Percentiles rank a stretch among this genome's conserved stretches.
These are phyloP conservation scores for Microbotryum intermedium DNA, from an alignment of 1,284 basidiomycete species.

Conservation along the genomic window DNA sequence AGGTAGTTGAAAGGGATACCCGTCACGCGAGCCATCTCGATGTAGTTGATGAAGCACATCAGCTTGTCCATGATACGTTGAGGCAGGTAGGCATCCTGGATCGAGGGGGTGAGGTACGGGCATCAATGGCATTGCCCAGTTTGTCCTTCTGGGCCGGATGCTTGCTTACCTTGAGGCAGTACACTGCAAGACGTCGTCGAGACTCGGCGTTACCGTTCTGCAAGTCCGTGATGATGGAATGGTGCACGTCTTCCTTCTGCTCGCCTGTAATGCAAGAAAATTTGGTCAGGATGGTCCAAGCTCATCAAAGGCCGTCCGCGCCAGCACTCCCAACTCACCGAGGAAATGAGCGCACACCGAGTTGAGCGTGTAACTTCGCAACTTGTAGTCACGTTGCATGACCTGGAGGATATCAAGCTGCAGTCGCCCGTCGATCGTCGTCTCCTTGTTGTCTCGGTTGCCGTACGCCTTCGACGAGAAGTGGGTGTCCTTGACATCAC, in stretches of 20 bases:
- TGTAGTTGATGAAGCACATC: constrained; percentile 96
- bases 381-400: constrained; percentile 93
- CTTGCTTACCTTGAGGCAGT: constrained; percentile 74
- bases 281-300: neutral
- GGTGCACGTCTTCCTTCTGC: constrained; percentile 94
- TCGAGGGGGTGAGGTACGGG: neutral
- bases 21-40: constrained; percentile 90
- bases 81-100: constrained; percentile 89
- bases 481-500: constrained; percentile 79
- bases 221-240: constrained; percentile 90
- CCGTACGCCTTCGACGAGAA: constrained; percentile 95
- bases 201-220: constrained; percentile 92
- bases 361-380: constrained; percentile 89
- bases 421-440: constrained; percentile 74
- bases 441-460: constrained; percentile 88
- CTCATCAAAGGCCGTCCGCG: neutral
- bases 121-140: neutral
- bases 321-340: constrained; percentile 36
- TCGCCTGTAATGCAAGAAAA: constrained; percentile 46
- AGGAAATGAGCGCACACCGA: constrained; percentile 92
- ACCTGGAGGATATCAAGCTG: constrained; percentile 90
- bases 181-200: constrained; percentile 78
- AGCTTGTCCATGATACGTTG: constrained; percentile 88
- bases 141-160: neutral
- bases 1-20: constrained; percentile 96